Base-by-base conservation (phyloP, 257 asterid species). In the Solanum ossicruentum region DNA sequence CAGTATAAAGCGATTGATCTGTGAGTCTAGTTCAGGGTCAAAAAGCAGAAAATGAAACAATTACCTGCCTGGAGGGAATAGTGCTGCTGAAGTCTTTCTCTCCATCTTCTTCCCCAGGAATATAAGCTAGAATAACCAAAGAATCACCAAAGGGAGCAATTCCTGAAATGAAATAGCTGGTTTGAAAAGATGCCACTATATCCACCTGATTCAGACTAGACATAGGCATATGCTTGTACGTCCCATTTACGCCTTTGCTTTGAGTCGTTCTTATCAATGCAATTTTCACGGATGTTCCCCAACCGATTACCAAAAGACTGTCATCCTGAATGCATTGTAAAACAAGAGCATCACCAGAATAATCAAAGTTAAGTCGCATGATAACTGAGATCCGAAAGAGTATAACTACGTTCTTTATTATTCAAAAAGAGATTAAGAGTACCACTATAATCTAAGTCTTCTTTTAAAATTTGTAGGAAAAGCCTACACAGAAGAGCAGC, bases 131-230 rank as follows among this genome's bases (percentile, higher is more conserved):
- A 88, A 95, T 89, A 67, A 97, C 99, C 95, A 97, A 94, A 84
- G 96, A 88, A 91, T 95, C 99, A 86, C 98, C 99, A 92, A 94
- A 97, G 52, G 99, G 99, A 86, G 99, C 98, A 87, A 97, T 87
- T 88, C 99, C 99, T 23, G 99, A 93, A 90, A 97, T 95, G 92
- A 93, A 95, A 89, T 95, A 97, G 93, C 90, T 92, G 89, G 98
- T 95, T 82, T 95, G 99, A 69, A 97, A 95, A 87, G 99, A 95
- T 54, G 99, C 99, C 89, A 97, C 95, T 85, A 97, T 90, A 89
- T 97, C 99, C 93, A 94, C 99, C 92, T 93, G 91, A 91, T 91
- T 91, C 90, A 94, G 77, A 92, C 98, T 93, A 88, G 97, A 92
- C 93, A 91, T 89, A 18, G 90, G 93, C 61, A 92, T 90, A 57